These are phyloP conservation scores for Pyrus betulifolia DNA, from an alignment of 306 rosid genomes.

Conservation along the genomic window DNA sequence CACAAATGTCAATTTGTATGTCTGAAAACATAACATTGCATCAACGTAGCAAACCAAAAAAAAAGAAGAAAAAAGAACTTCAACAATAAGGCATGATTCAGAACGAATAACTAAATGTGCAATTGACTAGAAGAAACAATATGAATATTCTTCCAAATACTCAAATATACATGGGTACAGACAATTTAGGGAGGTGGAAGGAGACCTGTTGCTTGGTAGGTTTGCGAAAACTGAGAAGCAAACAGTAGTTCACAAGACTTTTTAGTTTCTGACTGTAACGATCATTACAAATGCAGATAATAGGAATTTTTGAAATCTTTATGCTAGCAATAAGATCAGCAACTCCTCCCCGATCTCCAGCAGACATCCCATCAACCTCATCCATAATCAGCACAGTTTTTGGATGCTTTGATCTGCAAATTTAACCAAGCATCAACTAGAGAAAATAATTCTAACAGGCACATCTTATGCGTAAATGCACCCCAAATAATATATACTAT, in stretches of 20 bases:
- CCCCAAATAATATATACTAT: slow-evolving; percentile 1
- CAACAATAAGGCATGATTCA: neutral
- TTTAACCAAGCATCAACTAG: slow-evolving; percentile 7
- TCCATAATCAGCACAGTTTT: slow-evolving; percentile 96
- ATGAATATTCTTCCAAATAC: slow-evolving; percentile 3
- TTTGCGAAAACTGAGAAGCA: slow-evolving; percentile 80
- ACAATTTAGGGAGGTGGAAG: neutral
- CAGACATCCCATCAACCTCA: slow-evolving; percentile 99
- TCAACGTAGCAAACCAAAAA: neutral
- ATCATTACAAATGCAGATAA: slow-evolving; percentile 96
- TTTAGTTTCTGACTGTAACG: slow-evolving; percentile 95
- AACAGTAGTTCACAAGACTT: slow-evolving; percentile 90
- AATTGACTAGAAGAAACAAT: neutral
- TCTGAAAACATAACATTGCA: neutral
- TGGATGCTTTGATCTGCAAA: slow-evolving; percentile 58
- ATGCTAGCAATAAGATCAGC: slow-evolving; percentile 93
- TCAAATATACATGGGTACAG: neutral
- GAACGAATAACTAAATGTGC: neutral
- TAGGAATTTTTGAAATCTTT: slow-evolving; percentile 86
- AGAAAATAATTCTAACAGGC: slow-evolving; percentile 5
- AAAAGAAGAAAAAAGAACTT: neutral
- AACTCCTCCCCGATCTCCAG: slow-evolving; percentile 98
- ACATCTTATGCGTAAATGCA: slow-evolving; percentile 15
- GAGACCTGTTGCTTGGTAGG: slow-evolving; percentile 98
- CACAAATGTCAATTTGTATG: neutral